Conservation (phyloP, 345 rosid species). For the Carallia pectinifolia region DNA sequence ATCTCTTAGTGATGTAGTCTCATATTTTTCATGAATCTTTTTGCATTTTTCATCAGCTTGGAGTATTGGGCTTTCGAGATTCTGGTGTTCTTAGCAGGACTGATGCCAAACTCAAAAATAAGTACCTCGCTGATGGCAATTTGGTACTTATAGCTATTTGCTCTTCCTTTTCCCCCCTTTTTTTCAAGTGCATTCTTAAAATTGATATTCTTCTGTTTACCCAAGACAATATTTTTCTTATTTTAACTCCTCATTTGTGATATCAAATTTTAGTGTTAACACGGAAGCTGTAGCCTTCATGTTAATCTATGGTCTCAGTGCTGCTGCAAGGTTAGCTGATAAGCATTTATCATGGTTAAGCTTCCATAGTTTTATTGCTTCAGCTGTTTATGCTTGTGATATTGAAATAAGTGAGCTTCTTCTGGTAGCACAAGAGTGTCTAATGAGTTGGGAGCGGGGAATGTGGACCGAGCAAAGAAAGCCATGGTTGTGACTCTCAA, state of each 20-base stretch:
- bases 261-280: slow-evolving; percentile 42
- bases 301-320: slow-evolving; percentile 70
- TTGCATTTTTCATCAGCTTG: slow-evolving; percentile 14
- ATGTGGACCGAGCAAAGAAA: slow-evolving; percentile 11
- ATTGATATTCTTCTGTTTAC: not conserved
- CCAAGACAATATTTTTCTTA: not conserved
- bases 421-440: slow-evolving; percentile 19
- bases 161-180: not conserved
- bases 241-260: not conserved
- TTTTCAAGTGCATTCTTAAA: not conserved
- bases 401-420: not conserved
- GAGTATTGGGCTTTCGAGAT: slow-evolving; percentile 31
- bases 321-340: slow-evolving; percentile 63
- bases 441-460: slow-evolving; percentile 72
- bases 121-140: slow-evolving; percentile 23
- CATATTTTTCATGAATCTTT: not conserved
- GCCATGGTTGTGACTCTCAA: slow-evolving; percentile 16
- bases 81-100: slow-evolving; percentile 27
- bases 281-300: slow-evolving; percentile 62
- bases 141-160: slow-evolving; percentile 6
- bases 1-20: no score
- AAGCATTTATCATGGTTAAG: not conserved
- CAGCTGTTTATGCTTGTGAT: no score
- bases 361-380: not conserved
- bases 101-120: slow-evolving; percentile 23